Base-by-base conservation (phyloP, 2,329 filamentous ascomycete genomes). In the Fusarium sp. region DNA sequence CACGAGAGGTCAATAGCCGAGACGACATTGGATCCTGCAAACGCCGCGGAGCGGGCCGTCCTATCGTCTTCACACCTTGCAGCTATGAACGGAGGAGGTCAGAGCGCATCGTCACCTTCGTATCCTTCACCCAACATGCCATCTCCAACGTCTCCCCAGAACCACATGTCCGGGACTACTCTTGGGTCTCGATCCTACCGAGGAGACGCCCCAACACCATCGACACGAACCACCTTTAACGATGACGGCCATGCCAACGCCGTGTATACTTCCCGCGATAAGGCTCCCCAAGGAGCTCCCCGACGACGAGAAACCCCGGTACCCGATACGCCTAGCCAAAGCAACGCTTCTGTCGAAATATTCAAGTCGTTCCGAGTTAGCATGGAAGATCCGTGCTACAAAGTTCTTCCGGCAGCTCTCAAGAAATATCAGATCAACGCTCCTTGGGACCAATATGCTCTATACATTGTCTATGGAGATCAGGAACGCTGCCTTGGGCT, bases 381-480 rank as follows among this genome's bases (percentile, higher is more conserved):
- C 77, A 96, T 98, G 87, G 96, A 99, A 73, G 96, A 99, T 76
- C 96, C 96, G 3, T 99, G 96, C 82, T 92, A 97, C 83, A 97
- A 97, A 79, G 96, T 99, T 27, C 85, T 99, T 2, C 96, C 96
- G 1, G 96, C 96, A 14, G 96, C 96, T 2, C 86, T 99, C 16
- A 96, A 96, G 78, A 97, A 97, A 79, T 99, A 99, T 82, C 96
- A 98, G 77, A 99, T 99, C 83, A 95, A 96, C 72, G 95, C 94
- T 20, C 95, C 97, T 55, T 97, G 94, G 92, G 92, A 96, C 73
- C 93, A 98, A 77, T 99, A 99, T 77, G 95, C 96, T 0, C 83
- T 99, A 31, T 99, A 98, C 77, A 99, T 99, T 78, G 96, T 99
- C 4, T 97, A 97, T 74, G 96, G 96, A n/a, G 94, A 98, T 76